These are phyloP conservation scores for Byssoonygena ceratinophila DNA, from an alignment of 2,329 filamentous ascomycete genomes.

Conservation along the genomic window DNA sequence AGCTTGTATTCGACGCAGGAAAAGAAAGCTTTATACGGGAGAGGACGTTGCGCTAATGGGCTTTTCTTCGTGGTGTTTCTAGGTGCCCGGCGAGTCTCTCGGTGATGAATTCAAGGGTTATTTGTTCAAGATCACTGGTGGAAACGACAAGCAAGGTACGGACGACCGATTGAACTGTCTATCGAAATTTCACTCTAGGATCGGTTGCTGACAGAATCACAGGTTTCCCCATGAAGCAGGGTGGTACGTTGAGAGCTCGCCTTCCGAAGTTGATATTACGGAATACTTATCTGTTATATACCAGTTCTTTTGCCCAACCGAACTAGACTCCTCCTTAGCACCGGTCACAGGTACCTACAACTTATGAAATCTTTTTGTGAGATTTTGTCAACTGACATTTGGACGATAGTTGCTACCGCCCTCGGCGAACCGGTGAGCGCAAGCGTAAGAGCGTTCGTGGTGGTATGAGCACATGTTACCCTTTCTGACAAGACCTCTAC, in stretches of 20 bases:
- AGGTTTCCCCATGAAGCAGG: conserved; percentile 99
- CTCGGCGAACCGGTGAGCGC: conserved; percentile 94
- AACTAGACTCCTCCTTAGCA: conserved; percentile 91
- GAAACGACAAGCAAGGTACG: conserved; percentile 97
- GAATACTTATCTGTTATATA: neutral
- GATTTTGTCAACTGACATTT: conserved; percentile 11
- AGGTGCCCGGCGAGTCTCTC: conserved; percentile 86
- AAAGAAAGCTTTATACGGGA: conserved; percentile 13
- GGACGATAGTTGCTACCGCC: conserved; percentile 71
- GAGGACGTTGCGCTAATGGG: conserved; percentile 25
- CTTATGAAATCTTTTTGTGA: neutral
- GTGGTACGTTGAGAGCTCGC: conserved; percentile 42
- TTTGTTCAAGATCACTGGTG: conserved; percentile 98
- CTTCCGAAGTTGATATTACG: conserved; percentile 20
- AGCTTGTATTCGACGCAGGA: conserved; percentile 11
- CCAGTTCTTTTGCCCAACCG: conserved; percentile 80
- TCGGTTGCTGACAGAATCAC: conserved; percentile 2
- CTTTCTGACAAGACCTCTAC: neutral
- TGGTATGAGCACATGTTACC: conserved; percentile 25
- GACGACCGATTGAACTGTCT: too few species aligned
- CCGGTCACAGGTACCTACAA: conserved; percentile 61
- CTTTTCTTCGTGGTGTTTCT: conserved; percentile 19
- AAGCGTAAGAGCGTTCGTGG: conserved; percentile 99
- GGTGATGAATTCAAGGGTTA: conserved; percentile 99
- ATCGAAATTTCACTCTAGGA: too few species aligned